These are phyloP conservation scores for Eucalyptus cloeziana DNA, from an alignment of 345 rosid species.

Conservation along the genomic window DNA sequence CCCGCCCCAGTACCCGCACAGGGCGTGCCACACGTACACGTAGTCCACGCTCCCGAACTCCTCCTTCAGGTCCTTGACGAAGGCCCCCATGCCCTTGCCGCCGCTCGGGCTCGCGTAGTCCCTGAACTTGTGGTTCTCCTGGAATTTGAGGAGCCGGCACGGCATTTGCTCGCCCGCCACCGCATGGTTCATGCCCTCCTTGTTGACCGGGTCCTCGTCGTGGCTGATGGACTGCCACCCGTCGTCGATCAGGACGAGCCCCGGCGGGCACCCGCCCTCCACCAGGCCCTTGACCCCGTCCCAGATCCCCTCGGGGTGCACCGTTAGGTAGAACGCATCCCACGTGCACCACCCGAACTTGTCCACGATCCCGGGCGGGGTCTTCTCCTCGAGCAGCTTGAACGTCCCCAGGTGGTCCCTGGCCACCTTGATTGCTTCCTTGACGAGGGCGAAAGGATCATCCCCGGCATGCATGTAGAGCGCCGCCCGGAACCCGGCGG, in stretches of 20 bases:
- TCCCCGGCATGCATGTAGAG: conserved; percentile 59
- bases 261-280: conserved; percentile 93
- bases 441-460: conserved; percentile 57
- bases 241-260: conserved; percentile 83
- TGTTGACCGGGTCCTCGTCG: conserved; percentile 55
- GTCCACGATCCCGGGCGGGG: conserved; percentile 76
- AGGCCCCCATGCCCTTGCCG: conserved; percentile 68
- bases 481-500: conserved; percentile 23
- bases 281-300: conserved; percentile 69
- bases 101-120: conserved; percentile 41
- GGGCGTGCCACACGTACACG: conserved; percentile 94
- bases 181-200: conserved; percentile 62
- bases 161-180: conserved; percentile 98
- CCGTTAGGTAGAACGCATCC: conserved; percentile 94
- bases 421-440: conserved; percentile 61
- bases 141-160: conserved; percentile 64
- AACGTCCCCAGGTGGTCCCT: conserved; percentile 62
- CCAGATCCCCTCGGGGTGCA: conserved; percentile 68
- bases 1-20: conserved; percentile 98
- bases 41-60: conserved; percentile 66
- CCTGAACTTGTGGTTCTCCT: conserved; percentile 82
- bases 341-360: conserved; percentile 99
- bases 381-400: conserved; percentile 64
- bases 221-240: conserved; percentile 95
- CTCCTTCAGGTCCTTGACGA: conserved; percentile 65